A percentile compares a stretch with the other conserved stretches of the same genome.
Conservation (phyloP, 129 eudicot genomes). For the Flaveria linearis region DNA sequence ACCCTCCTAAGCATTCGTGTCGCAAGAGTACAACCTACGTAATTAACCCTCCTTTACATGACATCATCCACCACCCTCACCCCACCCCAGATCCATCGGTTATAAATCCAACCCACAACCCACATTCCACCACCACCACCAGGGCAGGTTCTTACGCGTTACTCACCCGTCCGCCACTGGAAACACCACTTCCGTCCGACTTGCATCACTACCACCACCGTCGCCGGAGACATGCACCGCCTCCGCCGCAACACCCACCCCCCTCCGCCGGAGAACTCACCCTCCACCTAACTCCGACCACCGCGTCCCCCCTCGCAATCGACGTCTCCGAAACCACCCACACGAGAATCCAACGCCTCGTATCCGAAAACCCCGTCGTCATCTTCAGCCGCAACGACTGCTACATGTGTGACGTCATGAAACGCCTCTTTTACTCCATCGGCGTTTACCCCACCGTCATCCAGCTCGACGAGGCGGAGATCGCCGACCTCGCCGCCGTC, state of each 20-base stretch:
- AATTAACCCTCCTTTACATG: constrained; percentile 8
- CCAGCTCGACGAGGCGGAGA: constrained; percentile 63
- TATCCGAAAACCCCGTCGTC: constrained; percentile 62
- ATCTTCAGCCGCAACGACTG: constrained; percentile 67
- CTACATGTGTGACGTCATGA: constrained; percentile 90
- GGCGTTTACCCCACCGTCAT: constrained; percentile 87
- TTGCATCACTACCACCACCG: not conserved
- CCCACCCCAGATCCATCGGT: not conserved
- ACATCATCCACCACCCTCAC: constrained; percentile 10
- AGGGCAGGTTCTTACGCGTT: too few relatives aligned
- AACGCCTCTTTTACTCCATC: constrained; percentile 51
- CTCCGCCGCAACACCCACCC: constrained; percentile 27
- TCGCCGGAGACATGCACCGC: constrained; percentile 41
- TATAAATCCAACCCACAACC: constrained; percentile 18
- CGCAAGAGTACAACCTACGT: constrained; percentile 30
- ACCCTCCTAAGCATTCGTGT: not conserved
- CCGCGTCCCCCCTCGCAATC: constrained; percentile 56
- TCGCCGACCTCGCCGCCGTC: constrained; percentile 44
- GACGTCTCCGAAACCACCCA: constrained; percentile 56
- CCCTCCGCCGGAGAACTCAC: constrained; percentile 49
- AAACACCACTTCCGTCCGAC: too few relatives aligned
- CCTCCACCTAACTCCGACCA: constrained; percentile 61
- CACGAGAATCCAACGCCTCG: constrained; percentile 64
- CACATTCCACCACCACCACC: not conserved
- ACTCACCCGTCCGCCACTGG: too few relatives aligned